A percentile compares a stretch with the other conserved stretches of the same genome.
Evolutionary conservation across 495 filamentous ascomycete genomes (phyloP).

Genomic region (Daldinia decipiens): DNA sequence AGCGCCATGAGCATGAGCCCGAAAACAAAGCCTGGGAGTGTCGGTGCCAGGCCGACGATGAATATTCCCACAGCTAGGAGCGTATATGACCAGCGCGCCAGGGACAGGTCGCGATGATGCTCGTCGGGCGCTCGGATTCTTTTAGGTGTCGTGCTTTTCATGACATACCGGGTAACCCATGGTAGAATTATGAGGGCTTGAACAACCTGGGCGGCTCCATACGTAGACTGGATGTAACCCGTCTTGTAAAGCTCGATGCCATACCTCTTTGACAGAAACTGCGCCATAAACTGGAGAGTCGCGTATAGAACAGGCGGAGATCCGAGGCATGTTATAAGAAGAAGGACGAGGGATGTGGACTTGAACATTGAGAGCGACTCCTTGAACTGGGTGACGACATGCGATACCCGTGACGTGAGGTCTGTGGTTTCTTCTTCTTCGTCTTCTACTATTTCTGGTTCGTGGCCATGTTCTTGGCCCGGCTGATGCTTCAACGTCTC

Average conservation of each 20-base stretch:
- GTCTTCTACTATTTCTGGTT: not conserved
- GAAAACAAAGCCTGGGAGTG: slow-evolving; percentile 40
- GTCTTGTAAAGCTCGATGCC: slow-evolving; percentile 40
- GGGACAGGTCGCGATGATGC: slow-evolving; percentile 61
- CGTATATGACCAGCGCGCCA: slow-evolving; percentile 61
- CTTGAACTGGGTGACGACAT: slow-evolving; percentile 29
- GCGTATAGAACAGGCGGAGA: slow-evolving; percentile 30
- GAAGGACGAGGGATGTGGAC: slow-evolving; percentile 45
- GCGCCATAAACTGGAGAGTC: slow-evolving; percentile 42
- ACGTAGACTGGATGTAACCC: slow-evolving; percentile 44
- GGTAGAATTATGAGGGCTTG: slow-evolving; percentile 40
- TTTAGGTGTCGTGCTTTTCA: slow-evolving; percentile 28
- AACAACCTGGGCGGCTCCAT: slow-evolving; percentile 37
- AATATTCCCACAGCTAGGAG: slow-evolving; percentile 60
- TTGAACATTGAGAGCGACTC: slow-evolving; percentile 44
- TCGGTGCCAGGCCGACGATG: slow-evolving; percentile 43
- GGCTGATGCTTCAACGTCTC: slow-evolving; percentile 54
- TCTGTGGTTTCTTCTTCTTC: slow-evolving; percentile 9
- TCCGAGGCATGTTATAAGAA: slow-evolving; percentile 38
- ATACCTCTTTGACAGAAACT: slow-evolving; percentile 48
- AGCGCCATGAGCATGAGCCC: slow-evolving; percentile 50
- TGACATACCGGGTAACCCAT: slow-evolving; percentile 36
- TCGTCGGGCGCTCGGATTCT: slow-evolving; percentile 36
- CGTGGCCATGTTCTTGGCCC: slow-evolving; percentile 1
- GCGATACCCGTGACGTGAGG: slow-evolving; percentile 24